A percentile compares a stretch with the other conserved stretches of the same genome.
Evolutionary conservation across 768 basidiomycete species (phyloP).

Genomic region (Phanerodontia chrysosporium): DNA sequence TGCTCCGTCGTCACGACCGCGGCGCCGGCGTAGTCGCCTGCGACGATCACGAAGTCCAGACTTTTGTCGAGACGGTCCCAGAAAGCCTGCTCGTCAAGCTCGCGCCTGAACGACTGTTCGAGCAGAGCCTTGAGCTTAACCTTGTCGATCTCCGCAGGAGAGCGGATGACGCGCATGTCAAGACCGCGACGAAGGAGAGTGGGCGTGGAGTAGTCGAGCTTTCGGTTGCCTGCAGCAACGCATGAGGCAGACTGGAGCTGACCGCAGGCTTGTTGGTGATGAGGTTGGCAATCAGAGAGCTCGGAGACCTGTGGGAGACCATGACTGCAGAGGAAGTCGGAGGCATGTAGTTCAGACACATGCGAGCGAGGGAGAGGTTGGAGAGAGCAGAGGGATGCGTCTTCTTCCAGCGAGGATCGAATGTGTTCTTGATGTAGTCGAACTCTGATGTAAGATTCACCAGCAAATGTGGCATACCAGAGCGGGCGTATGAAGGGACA

Average conservation of each 20-base stretch:
- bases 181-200: conserved; percentile 88
- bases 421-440: conserved; percentile 80
- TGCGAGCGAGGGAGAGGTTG: conserved; percentile 80
- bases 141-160: conserved; percentile 65
- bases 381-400: conserved; percentile 82
- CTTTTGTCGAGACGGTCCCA: conserved; percentile 70
- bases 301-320: conserved; percentile 95
- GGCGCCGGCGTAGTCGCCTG: conserved; percentile 93
- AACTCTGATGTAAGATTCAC: conserved; percentile 91
- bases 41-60: conserved; percentile 90
- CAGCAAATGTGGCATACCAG: conserved; percentile 90
- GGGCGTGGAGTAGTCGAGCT: conserved; percentile 86
- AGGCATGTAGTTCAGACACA: conserved; percentile 90
- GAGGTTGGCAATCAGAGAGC: conserved; percentile 92
- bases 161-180: conserved; percentile 78
- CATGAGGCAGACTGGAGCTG: conserved; percentile 92
- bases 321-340: conserved; percentile 90
- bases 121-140: conserved; percentile 74
- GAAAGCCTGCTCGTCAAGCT: conserved; percentile 68
- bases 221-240: conserved; percentile 84
- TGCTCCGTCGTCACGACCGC: conserved; percentile 80
- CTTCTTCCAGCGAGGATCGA: conserved; percentile 68
- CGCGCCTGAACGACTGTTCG: conserved; percentile 80
- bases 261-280: conserved; percentile 98
- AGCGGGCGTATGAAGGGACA: conserved; percentile 94